Evolutionary conservation across 345 rosid species (phyloP).

Genomic region (thale cress (Arabidopsis thaliana)): TAIR10.1 NC_003076.8:642501-643000

Average conservation of each 20-base stretch:
- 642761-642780: slow-evolving; percentile 48
- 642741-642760: slow-evolving; percentile 58
- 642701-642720: slow-evolving; percentile 72
- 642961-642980: slow-evolving; percentile 92
- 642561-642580: neutral
- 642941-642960: slow-evolving; percentile 86
- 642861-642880: slow-evolving; percentile 84
- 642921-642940: slow-evolving; percentile 69
- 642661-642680: slow-evolving; percentile 83
- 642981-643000: slow-evolving; percentile 92
- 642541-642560: slow-evolving; percentile 15
- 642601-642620: slow-evolving; percentile 20
- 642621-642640: slow-evolving; percentile 35
- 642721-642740: slow-evolving; percentile 66
- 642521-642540: neutral
- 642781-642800: slow-evolving; percentile 28
- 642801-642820: slow-evolving; percentile 46
- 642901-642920: slow-evolving; percentile 77
- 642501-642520: accelerated
- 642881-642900: slow-evolving; percentile 82
- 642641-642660: slow-evolving; percentile 35
- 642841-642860: slow-evolving; percentile 79
- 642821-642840: slow-evolving; percentile 71
- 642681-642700: slow-evolving; percentile 54
- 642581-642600: slow-evolving; percentile 45